Evolutionary conservation across 345 rosid genomes (phyloP).

Genomic region (Gossypioides kirkii): DNA sequence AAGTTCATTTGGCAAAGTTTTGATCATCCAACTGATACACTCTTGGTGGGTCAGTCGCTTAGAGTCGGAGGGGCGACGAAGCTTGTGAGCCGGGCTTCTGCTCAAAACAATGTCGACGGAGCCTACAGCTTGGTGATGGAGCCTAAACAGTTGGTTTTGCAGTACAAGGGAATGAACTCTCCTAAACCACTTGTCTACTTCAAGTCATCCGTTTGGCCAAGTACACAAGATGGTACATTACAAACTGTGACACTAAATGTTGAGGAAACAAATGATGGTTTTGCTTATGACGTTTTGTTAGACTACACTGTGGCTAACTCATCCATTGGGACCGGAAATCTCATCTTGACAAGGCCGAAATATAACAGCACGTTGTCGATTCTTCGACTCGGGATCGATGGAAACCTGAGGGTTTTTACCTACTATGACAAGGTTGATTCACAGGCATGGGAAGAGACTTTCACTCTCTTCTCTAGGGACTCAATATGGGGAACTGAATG

Average conservation of each 20-base stretch:
- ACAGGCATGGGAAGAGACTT: conserved; percentile 38
- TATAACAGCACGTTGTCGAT: conserved; percentile 35
- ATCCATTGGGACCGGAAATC: not conserved
- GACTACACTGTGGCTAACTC: not conserved
- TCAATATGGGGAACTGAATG: conserved; percentile 30
- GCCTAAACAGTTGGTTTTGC: conserved; percentile 28
- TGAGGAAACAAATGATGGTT: conserved; percentile 13
- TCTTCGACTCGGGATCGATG: conserved; percentile 44
- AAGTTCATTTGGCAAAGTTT: conserved; percentile 55
- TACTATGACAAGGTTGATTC: conserved; percentile 31
- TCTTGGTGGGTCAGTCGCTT: conserved; percentile 48
- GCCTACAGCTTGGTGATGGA: conserved; percentile 40
- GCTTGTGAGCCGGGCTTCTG: conserved; percentile 42
- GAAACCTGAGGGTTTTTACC: conserved; percentile 40
- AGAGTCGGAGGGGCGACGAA: conserved; percentile 18
- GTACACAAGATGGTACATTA: not conserved
- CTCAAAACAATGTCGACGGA: conserved; percentile 19
- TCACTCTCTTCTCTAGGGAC: conserved; percentile 30
- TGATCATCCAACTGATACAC: conserved; percentile 46
- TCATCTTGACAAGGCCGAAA: conserved; percentile 22
- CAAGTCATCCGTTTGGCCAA: not conserved
- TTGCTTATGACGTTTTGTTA: conserved; percentile 22
- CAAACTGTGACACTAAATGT: conserved; percentile 19
- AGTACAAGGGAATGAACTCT: conserved; percentile 25
- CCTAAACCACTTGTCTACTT: conserved; percentile 28